Base-by-base conservation (phyloP, 2,329 filamentous ascomycete species). In the Xylaria sp. region DNA sequence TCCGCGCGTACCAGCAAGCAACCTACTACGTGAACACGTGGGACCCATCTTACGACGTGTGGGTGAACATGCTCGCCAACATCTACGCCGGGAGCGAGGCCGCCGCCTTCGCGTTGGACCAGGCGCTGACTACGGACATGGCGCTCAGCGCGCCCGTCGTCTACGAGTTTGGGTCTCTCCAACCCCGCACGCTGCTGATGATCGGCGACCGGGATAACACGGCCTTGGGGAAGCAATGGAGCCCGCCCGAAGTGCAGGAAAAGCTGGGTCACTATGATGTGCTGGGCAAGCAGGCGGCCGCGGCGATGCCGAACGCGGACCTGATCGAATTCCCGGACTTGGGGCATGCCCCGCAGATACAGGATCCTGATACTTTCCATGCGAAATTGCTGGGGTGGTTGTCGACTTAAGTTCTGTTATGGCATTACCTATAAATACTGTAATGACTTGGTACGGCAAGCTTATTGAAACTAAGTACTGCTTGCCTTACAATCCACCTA, bases 271-370 rank as follows among this genome's bases (percentile, higher is more conserved):
- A 84, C 71, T 88, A 87, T 69, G 79, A 83, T 58, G 75, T 84
- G 3, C 76, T 89, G 12, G 86, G 86, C 0, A 82, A 82, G n/a
- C 72, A 82, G 67, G 82, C 83, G 0, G 81, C 81, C 8, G 78
- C 75, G 0, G 78, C 80, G 69, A 85, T 88, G 50, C 82, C 82
- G 0, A 79, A 83, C 46, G 80, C 79, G 41, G 80, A 82, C 9
- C 76, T 87, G 61, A 75, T 87, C 46, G 81, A 82, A 56, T 87
- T 87, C 70, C 76, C 81, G 0, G 80, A 82, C 32, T 72, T 86
- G 46, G 86, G 86, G 1, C 86, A 88, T 68, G 81, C 85, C 44
- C 86, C 86, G 15, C 86, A 87, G 72, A 84, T 88, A 63, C 85
- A 87, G 68, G 82, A 82, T 32, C 84, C 85, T 0, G 80, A 80